Conservation (phyloP, 441 rosid species). For the Eutrema salsugineum region DNA sequence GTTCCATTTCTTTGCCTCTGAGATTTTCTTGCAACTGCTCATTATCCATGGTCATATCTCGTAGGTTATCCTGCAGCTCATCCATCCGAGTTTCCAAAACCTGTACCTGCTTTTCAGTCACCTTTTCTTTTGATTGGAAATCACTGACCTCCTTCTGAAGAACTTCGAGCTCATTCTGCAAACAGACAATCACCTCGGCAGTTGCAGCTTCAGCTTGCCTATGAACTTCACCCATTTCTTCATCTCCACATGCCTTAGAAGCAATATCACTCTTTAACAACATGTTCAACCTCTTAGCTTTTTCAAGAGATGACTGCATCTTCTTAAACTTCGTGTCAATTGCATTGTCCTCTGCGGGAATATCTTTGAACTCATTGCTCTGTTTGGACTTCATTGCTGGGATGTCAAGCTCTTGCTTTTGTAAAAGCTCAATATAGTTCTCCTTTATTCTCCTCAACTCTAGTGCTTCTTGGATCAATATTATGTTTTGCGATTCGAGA, state of each 20-base stretch:
- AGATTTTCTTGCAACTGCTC: slow-evolving; percentile 48
- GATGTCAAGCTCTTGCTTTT: slow-evolving; percentile 57
- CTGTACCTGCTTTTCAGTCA: slow-evolving; percentile 38
- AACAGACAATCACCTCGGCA: slow-evolving; percentile 88
- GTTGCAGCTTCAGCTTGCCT: slow-evolving; percentile 96
- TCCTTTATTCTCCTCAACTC: slow-evolving; percentile 58
- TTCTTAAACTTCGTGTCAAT: slow-evolving; percentile 55
- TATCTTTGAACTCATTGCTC: slow-evolving; percentile 49
- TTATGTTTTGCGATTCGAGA: slow-evolving; percentile 78
- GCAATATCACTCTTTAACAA: slow-evolving; percentile 65
- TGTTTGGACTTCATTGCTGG: slow-evolving; percentile 54
- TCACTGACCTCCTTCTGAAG: slow-evolving; percentile 82
- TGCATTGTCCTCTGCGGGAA: slow-evolving; percentile 33
- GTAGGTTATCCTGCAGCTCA: slow-evolving; percentile 54
- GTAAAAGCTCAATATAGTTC: slow-evolving; percentile 46
- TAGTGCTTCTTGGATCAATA: slow-evolving; percentile 65
- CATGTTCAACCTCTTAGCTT: slow-evolving; percentile 71
- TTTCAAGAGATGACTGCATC: slow-evolving; percentile 94
- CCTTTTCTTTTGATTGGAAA: slow-evolving; percentile 69
- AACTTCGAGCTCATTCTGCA: slow-evolving; percentile 90
- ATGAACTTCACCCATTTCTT: slow-evolving; percentile 73
- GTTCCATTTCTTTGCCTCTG: slow-evolving; percentile 58
- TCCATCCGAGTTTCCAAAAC: slow-evolving; percentile 55
- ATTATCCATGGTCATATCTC: slow-evolving; percentile 56
- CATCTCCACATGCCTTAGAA: slow-evolving; percentile 66